phyloP scores from a whole-genome alignment of 1,139 yeast species.

The Candida glucosophila region DNA sequence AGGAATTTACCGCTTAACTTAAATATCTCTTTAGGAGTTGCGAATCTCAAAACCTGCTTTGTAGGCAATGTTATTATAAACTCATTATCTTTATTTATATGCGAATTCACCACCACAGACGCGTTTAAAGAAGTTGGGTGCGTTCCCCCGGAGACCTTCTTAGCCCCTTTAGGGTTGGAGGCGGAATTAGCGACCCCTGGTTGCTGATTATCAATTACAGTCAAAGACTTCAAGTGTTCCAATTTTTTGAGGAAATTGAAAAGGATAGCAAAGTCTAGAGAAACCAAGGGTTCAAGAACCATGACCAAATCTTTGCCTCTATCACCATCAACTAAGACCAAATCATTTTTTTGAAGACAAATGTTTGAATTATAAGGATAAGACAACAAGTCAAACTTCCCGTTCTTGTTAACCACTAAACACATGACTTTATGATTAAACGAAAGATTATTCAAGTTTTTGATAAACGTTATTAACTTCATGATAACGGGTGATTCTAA shows the following conservation, averaged over 20 bases:
- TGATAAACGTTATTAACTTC: constrained; percentile 31
- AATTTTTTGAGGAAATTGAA: constrained; percentile 73
- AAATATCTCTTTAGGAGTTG: constrained; percentile 40
- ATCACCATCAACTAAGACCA: constrained; percentile 44
- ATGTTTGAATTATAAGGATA: constrained; percentile 43
- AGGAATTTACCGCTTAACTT: constrained; percentile 35
- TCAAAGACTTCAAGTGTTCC: constrained; percentile 71
- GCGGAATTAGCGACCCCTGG: constrained; percentile 5
- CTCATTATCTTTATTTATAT: constrained; percentile 36
- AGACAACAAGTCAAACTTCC: constrained; percentile 43
- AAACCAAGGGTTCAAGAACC: constrained; percentile 38
- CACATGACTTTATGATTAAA: constrained; percentile 36
- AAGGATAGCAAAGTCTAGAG: constrained; percentile 52
- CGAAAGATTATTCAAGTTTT: constrained; percentile 34
- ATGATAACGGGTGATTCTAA: constrained; percentile 21
- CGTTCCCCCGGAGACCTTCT: constrained; percentile 24
- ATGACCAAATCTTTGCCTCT: constrained; percentile 44
- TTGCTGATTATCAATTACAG: constrained; percentile 27
- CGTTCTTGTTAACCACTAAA: constrained; percentile 48
- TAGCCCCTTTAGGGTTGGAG: constrained; percentile 8
- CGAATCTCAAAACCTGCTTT: constrained; percentile 40
- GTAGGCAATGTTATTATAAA: constrained; percentile 40
- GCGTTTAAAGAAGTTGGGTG: constrained; percentile 33
- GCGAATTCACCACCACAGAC: constrained; percentile 30
- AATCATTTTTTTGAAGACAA: constrained; percentile 37